phyloP scores from a whole-genome alignment of 2,329 filamentous ascomycete species.

The Pseudopithomyces maydicus region DNA sequence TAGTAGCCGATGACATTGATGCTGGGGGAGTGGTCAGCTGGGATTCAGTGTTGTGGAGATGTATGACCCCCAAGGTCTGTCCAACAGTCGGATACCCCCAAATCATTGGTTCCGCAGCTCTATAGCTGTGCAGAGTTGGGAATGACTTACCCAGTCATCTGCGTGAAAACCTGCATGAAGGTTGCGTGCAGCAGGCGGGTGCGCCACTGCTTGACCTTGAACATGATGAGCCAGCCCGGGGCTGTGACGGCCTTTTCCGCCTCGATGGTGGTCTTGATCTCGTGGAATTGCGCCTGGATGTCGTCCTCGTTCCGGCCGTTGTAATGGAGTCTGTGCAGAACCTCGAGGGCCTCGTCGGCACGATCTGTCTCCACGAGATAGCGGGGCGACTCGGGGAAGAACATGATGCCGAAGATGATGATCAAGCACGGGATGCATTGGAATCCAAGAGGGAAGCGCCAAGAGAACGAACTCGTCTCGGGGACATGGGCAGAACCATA shows the following conservation, averaged over 20 bases:
- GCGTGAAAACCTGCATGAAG: constrained; percentile 68
- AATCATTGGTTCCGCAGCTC: too few species aligned
- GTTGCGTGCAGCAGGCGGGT: constrained; percentile 66
- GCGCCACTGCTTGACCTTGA: constrained; percentile 63
- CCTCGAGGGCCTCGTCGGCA: constrained; percentile 57
- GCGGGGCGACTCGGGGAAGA: constrained; percentile 46
- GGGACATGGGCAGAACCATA: constrained; percentile 49
- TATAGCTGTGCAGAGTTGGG: too few species aligned
- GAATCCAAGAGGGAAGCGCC: constrained; percentile 53
- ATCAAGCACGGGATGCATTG: constrained; percentile 53
- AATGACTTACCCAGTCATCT: constrained; percentile 59
- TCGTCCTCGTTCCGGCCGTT: constrained; percentile 61
- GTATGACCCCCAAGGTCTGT: too few species aligned
- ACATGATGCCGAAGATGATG: constrained; percentile 50
- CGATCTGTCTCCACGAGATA: constrained; percentile 55
- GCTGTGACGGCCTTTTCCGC: constrained; percentile 61
- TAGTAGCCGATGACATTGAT: constrained; percentile 67
- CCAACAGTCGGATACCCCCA: too few species aligned
- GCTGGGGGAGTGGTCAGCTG: constrained; percentile 18
- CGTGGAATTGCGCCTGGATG: constrained; percentile 62
- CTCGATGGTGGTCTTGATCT: constrained; percentile 67
- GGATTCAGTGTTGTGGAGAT: too few species aligned
- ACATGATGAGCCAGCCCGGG: constrained; percentile 62
- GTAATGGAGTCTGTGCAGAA: constrained; percentile 58
- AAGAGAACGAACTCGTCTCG: constrained; percentile 43